Evolutionary conservation across 2,329 filamentous ascomycete species (phyloP).

Genomic region (Eurotiales sp.): DNA sequence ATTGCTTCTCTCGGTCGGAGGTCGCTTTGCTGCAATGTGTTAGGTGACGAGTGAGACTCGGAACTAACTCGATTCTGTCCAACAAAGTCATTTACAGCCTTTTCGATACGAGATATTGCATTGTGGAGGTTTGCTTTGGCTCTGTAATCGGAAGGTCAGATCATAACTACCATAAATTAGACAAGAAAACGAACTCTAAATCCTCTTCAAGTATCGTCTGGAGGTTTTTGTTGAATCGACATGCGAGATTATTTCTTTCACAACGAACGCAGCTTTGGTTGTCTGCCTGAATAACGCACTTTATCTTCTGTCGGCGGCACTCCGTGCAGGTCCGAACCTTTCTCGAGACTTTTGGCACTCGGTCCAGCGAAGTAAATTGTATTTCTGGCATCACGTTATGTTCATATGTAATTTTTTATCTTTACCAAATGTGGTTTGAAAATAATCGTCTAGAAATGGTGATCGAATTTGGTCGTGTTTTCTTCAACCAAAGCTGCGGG

Average conservation of each 20-base stretch:
- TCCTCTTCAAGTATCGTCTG: conserved; percentile 1
- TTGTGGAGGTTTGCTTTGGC: background rate
- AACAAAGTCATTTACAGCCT: background rate
- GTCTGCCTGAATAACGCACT: background rate
- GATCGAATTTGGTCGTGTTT: too few relatives aligned
- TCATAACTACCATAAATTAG: too few relatives aligned
- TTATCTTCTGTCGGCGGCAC: background rate
- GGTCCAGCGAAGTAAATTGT: background rate
- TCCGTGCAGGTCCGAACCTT: background rate
- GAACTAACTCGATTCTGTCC: background rate
- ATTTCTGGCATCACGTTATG: background rate
- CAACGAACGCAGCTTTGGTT: background rate
- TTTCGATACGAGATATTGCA: background rate
- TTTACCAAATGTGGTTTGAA: too few relatives aligned
- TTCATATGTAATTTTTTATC: background rate
- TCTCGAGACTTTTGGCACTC: background rate
- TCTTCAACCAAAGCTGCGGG: too few relatives aligned
- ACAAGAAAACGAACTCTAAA: background rate
- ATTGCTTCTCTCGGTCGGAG: background rate
- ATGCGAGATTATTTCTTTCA: background rate
- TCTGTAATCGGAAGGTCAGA: too few relatives aligned
- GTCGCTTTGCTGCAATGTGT: background rate
- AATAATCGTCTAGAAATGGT: too few relatives aligned
- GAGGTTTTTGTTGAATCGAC: background rate
- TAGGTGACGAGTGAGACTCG: too few relatives aligned